A percentile compares a stretch with the other conserved stretches of the same genome.
These are phyloP conservation scores for Blastobotrys niveus DNA, from an alignment of 1,139 yeast species.

Conservation along the genomic window DNA sequence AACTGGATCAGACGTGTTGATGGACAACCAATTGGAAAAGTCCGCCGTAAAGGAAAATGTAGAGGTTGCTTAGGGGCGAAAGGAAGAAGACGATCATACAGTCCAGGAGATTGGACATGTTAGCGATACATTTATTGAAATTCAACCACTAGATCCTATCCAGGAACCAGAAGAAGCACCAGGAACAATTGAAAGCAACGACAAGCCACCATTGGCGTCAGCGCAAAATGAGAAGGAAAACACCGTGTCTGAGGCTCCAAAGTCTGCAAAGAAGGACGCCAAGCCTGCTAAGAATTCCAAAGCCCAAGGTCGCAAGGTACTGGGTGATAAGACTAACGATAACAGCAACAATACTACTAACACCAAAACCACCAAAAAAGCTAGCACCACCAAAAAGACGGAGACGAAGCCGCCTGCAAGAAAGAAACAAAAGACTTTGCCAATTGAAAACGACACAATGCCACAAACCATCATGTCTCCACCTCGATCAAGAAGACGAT, in stretches of 20 bases:
- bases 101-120: too few species aligned
- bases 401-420: not conserved
- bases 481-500: constrained; percentile 7
- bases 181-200: too few species aligned
- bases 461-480: constrained; percentile 13
- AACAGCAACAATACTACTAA: not conserved
- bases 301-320: too few species aligned
- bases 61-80: too few species aligned
- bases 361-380: not conserved
- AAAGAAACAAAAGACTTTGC: constrained; percentile 15
- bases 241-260: not conserved
- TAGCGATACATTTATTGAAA: too few species aligned
- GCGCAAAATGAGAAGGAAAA: not conserved
- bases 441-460: constrained; percentile 20
- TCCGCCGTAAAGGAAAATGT: too few species aligned
- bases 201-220: not conserved
- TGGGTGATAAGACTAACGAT: not conserved
- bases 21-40: too few species aligned
- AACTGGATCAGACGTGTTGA: too few species aligned
- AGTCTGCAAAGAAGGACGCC: not conserved
- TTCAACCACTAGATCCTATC: too few species aligned
- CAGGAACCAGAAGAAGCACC: too few species aligned
- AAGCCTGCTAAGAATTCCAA: not conserved
- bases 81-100: too few species aligned
- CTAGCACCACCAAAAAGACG: not conserved